phyloP scores from a whole-genome alignment of 2,329 filamentous ascomycete genomes.

The Exophiala sideris region DNA sequence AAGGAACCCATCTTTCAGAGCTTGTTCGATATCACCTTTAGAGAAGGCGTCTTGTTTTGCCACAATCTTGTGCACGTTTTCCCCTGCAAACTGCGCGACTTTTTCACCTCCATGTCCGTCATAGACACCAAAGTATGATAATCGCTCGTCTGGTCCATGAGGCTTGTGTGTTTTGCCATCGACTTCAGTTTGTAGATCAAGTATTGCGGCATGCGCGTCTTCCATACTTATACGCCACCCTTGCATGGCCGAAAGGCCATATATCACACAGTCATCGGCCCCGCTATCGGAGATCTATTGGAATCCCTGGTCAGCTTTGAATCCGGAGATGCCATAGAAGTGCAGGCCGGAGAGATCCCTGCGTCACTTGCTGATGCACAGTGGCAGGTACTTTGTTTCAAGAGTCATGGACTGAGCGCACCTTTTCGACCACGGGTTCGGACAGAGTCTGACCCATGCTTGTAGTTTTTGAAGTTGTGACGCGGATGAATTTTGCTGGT shows the following conservation, averaged over 20 bases:
- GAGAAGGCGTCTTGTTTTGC: constrained; percentile 93
- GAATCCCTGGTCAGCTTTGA: constrained; percentile 1
- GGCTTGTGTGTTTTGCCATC: constrained; percentile 53
- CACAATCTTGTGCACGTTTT: constrained; percentile 90
- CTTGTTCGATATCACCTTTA: constrained; percentile 86
- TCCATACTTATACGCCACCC: constrained; percentile 99
- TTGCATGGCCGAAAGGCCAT: constrained; percentile 97
- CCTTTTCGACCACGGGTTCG: constrained; percentile 98
- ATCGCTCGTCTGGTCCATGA: constrained; percentile 64
- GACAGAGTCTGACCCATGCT: constrained; percentile 98
- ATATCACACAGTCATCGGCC: constrained; percentile 88
- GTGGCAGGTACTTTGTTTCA: no score
- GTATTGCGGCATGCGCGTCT: constrained; percentile 84
- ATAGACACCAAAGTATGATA: constrained; percentile 97
- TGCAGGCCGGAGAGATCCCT: no score
- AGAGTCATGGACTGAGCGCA: constrained; percentile 41
- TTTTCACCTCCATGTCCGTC: constrained; percentile 97
- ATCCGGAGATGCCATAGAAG: no score
- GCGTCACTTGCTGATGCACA: no score
- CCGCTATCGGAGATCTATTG: constrained; percentile 78
- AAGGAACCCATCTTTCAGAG: constrained; percentile 93
- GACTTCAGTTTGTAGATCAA: constrained; percentile 72
- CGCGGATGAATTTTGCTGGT: constrained; percentile 6
- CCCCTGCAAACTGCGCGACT: constrained; percentile 87
- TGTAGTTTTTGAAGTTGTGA: constrained; percentile 23